Base-by-base conservation (phyloP, 2,329 filamentous ascomycete genomes). In the Ceratocystis cubensis region DNA sequence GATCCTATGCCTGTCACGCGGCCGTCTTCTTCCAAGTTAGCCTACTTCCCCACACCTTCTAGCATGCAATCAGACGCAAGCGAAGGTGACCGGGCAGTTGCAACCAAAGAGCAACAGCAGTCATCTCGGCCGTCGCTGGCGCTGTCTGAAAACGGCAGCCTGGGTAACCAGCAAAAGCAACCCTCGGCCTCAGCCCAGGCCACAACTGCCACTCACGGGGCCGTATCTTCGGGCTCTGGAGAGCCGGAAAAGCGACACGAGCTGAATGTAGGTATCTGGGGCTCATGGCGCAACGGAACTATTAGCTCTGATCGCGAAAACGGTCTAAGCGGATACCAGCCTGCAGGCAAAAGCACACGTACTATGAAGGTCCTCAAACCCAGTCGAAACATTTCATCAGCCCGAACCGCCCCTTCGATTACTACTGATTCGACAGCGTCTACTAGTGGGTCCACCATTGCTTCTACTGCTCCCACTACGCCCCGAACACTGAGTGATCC, bases 321-420 rank as follows among this genome's bases (percentile, higher is more conserved):
- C 46, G 66, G 66, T 5, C 75, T 83, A 70, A 86, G 84, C 71
- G 85, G 86, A 30, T 90, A 91, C 73, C 87, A 90, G 73, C 87
- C 86, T 71, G 79, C 86, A 71, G 77, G 83, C 70, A 79, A 85
- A 61, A 76, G 78, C 20, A 77, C 81, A 17, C 84, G 88, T 63
- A 86, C 85, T 63, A 97, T 97, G 88, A 97, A 96, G 78, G 88
- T 96, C 1, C 79, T 97, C 64, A 91, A 91, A 72, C 86, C 93
- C 1, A 82, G 81, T 66, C 94, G 91, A 74, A 80, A 86, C 5
- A 76, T 77, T 25, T 82, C 86, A 0, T 80, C 81, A 10, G 76
- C 77, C 1, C 79, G 79, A 67, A 80, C 79, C 2, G 22, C 64
- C 13, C 15, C 13, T 22, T 30, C 30, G 22, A 25, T 48, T 10